These are phyloP conservation scores for Ochromonas danica DNA, from an alignment of 108 stramenopile species.

Conservation along the genomic window DNA sequence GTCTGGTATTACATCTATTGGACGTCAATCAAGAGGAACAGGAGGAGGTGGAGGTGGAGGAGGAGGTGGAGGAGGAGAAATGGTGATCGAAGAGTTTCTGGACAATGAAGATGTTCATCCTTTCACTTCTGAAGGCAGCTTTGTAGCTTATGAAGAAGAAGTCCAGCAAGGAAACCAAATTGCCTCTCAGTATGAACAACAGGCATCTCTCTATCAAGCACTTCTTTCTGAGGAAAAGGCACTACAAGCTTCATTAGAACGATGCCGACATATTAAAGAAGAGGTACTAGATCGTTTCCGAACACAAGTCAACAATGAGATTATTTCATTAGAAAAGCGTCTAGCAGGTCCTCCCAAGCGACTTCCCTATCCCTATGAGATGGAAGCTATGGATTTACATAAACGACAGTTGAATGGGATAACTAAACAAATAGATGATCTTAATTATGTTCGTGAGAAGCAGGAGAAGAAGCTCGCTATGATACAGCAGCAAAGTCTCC, in stretches of 20 bases:
- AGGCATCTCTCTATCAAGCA: conserved; percentile 32
- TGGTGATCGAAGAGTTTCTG: no score
- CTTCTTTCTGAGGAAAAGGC: not conserved
- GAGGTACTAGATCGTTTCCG: no score
- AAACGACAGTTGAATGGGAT: not conserved
- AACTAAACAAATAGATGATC: not conserved
- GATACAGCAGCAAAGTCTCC: not conserved
- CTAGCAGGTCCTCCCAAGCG: conserved; percentile 18
- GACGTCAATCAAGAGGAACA: not conserved
- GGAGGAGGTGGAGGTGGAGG: not conserved
- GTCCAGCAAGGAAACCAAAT: not conserved
- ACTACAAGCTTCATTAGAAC: not conserved
- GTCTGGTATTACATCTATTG: no score
- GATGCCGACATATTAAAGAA: not conserved
- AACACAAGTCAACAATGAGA: no score
- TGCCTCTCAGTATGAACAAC: not conserved
- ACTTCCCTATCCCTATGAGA: not conserved
- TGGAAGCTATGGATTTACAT: not conserved
- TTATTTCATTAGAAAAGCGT: not conserved
- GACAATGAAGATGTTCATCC: no score
- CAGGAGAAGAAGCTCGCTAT: not conserved
- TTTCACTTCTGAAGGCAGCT: no score
- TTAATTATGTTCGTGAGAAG: not conserved
- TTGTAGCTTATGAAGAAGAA: conserved; percentile 30
- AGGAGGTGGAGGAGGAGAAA: not conserved